These are phyloP conservation scores for Basipetospora chlamydospora DNA, from an alignment of 2,329 filamentous ascomycete genomes.

Conservation along the genomic window DNA sequence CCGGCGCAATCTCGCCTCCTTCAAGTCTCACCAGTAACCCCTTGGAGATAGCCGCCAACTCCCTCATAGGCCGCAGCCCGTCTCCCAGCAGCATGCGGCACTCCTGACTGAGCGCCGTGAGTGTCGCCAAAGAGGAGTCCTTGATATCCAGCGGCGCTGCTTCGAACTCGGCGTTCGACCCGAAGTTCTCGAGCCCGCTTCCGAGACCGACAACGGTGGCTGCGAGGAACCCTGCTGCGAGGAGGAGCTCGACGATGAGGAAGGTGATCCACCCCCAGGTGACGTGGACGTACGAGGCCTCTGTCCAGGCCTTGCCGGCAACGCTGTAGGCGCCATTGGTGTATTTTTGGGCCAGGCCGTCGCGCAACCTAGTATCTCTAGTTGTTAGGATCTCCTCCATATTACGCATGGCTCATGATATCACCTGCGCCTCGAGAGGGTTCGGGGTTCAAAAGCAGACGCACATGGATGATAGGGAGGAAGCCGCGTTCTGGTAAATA, in stretches of 20 bases:
- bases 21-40: neutral
- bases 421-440: too few species aligned
- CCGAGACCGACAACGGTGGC: neutral
- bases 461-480: neutral
- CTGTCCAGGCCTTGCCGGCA: neutral
- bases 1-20: neutral
- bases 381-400: neutral
- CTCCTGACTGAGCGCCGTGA: neutral
- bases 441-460: too few species aligned
- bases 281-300: slow-evolving; percentile 4
- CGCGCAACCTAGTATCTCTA: neutral
- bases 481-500: neutral
- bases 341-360: neutral
- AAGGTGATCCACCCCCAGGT: slow-evolving; percentile 2
- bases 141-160: neutral
- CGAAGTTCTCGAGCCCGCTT: neutral
- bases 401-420: too few species aligned
- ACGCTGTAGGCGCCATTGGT: neutral
- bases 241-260: neutral
- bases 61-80: slow-evolving; percentile 1
- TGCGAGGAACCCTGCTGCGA: neutral
- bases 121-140: neutral
- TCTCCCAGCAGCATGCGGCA: slow-evolving; percentile 1
- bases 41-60: neutral
- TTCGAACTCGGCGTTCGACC: neutral